Conservation (phyloP, 1,139 yeast genomes). For the Scheffersomyces stambukii region DNA sequence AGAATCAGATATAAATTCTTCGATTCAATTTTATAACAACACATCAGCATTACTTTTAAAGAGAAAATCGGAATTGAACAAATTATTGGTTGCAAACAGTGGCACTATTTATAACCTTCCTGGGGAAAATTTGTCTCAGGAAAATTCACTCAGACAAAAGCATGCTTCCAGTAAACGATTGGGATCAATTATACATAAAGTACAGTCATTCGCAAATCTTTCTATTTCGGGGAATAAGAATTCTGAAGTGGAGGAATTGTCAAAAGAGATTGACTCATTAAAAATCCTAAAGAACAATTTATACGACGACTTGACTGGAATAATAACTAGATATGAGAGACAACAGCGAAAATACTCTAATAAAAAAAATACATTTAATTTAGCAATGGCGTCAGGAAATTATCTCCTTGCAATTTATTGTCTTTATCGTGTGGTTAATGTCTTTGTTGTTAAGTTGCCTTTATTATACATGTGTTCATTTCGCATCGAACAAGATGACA, state of each 20-base stretch:
- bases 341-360: constrained; percentile 10
- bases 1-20: constrained; percentile 23
- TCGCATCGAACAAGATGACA: not conserved
- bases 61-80: constrained; percentile 29
- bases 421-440: constrained; percentile 55
- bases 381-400: too few species aligned
- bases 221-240: constrained; percentile 16
- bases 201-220: constrained; percentile 40
- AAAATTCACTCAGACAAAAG: constrained; percentile 9
- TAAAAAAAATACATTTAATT: too few species aligned
- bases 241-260: constrained; percentile 30
- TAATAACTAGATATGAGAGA: constrained; percentile 14
- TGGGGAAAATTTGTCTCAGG: constrained; percentile 10
- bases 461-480: constrained; percentile 11
- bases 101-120: constrained; percentile 28
- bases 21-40: constrained; percentile 36
- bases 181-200: constrained; percentile 27
- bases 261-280: constrained; percentile 34
- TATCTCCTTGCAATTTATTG: constrained; percentile 56
- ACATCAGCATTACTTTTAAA: constrained; percentile 31
- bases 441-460: constrained; percentile 39
- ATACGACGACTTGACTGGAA: constrained; percentile 26
- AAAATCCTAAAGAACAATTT: constrained; percentile 21
- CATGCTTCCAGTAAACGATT: constrained; percentile 7
- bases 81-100: constrained; percentile 16